Evolutionary conservation across 176 grass and related monocot genomes (phyloP), one percentile per base, ranked within the genome.

Genomic region (Zoysia pacifica): DNA sequence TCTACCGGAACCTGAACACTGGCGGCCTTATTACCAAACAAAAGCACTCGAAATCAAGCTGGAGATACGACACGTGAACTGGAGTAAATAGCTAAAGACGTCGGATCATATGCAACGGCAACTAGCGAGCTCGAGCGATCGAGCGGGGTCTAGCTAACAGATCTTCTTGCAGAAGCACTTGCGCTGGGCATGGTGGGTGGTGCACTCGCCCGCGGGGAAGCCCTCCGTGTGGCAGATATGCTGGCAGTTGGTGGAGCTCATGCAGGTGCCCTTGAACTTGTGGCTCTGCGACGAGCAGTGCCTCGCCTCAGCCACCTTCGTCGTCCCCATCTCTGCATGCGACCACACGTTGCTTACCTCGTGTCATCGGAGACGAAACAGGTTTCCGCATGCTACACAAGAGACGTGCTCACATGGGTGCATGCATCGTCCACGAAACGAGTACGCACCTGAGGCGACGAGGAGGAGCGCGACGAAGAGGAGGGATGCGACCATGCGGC

Each of bases 141-240:
- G 28, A 28, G 28, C 28, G 28, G 28, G 28, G 28, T 28, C 28
- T 28, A 28, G 28, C 58, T 81, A 93, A 83, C 89, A 94, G 35
- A 8, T n/a, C 72, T 72, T 94, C 48, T 75, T 91, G 83, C 89
- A 94, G 72, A 87, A 85, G 73, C 92, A 94, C 72, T 88, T 89
- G 92, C 92, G 81, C 8, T 70, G 40, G 58, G 79, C 0, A 35
- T 43, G 64, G 36, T 73, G 43, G 0, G 79, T n/a, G 28, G 72
- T 52, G 81, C 92, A 94, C 44, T 65, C 76, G 20, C 92, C 92
- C 28, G 16, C 55, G 48, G 86, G 86, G 83, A 91, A 94, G 46
- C 75, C 82, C 83, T 94, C 92, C 48, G 74, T 79, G 2, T 6
- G 73, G 89, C 92, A 94, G 5, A 94, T 81, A 70, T 50, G 84